Conservation (phyloP, 148 eudicot species). For the Heliamphora exappendiculata region DNA sequence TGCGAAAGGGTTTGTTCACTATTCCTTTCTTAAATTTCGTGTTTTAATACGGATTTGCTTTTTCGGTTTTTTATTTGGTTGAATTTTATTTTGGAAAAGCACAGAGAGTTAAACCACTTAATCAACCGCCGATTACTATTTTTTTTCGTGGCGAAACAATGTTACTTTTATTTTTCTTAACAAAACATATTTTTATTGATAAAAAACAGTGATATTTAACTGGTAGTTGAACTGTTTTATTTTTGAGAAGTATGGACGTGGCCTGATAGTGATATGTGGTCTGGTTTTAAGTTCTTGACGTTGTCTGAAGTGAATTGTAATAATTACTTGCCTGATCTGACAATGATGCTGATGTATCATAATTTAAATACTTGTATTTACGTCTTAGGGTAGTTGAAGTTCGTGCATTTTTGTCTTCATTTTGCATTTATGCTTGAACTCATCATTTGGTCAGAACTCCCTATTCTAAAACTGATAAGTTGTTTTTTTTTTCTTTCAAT, state of each 20-base stretch:
- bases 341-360: not conserved
- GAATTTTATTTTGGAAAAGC: no score
- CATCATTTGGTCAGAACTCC: not conserved
- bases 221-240: not conserved
- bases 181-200: no score
- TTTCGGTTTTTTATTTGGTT: not conserved
- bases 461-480: not conserved
- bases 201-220: not conserved
- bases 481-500: no score
- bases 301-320: not conserved
- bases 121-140: no score
- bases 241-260: not conserved
- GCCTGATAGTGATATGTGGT: not conserved
- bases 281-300: not conserved
- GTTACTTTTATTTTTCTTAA: no score
- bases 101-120: no score
- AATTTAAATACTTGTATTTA: not conserved
- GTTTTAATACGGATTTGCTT: no score
- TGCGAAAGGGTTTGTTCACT: slow-evolving; percentile 41
- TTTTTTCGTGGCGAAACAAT: no score
- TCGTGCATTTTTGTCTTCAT: not conserved
- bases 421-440: not conserved
- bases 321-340: not conserved
- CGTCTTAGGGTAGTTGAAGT: not conserved
- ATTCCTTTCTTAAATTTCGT: not conserved